These are phyloP conservation scores for Talaromyces sp. DNA, from an alignment of 2,329 filamentous ascomycete species.

Conservation along the genomic window DNA sequence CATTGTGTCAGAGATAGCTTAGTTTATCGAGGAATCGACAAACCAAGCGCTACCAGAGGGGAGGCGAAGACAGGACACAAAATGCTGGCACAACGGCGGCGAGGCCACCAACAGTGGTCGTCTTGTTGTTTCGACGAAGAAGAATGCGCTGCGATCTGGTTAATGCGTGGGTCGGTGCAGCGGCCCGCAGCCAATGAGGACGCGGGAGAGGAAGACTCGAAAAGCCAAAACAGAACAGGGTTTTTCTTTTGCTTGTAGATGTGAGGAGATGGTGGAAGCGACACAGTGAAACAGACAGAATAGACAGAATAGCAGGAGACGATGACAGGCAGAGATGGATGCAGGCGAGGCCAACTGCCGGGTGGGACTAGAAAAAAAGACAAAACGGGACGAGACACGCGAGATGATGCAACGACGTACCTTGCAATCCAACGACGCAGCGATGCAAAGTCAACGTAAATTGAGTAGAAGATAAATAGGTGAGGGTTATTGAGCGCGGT, in stretches of 20 bases:
- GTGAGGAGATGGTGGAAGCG: not conserved
- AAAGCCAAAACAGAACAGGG: not conserved
- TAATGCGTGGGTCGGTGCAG: conserved; percentile 6
- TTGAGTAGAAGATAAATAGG: not conserved
- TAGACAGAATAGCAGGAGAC: not conserved
- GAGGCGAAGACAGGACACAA: not conserved
- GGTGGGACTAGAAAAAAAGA: conserved; percentile 12
- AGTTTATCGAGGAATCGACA: not conserved
- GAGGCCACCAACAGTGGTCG: not conserved
- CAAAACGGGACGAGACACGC: conserved; percentile 13
- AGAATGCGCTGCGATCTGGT: conserved; percentile 1
- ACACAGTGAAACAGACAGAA: not conserved
- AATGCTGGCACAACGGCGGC: not conserved
- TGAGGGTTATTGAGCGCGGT: not conserved
- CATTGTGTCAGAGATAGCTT: conserved; percentile 26
- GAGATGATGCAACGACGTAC: conserved; percentile 19
- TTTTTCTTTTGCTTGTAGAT: not conserved
- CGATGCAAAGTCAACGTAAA: conserved; percentile 10
- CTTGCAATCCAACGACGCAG: conserved; percentile 8
- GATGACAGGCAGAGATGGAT: not conserved
- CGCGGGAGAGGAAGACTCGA: not conserved
- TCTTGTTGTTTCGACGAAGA: not conserved
- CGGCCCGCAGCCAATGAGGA: not conserved
- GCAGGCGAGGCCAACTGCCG: not conserved
- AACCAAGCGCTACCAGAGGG: not conserved